A percentile compares a stretch with the other conserved stretches of the same genome.
These are phyloP conservation scores for Monilinia laxa DNA, from an alignment of 2,329 filamentous ascomycete genomes.

Conservation along the genomic window DNA sequence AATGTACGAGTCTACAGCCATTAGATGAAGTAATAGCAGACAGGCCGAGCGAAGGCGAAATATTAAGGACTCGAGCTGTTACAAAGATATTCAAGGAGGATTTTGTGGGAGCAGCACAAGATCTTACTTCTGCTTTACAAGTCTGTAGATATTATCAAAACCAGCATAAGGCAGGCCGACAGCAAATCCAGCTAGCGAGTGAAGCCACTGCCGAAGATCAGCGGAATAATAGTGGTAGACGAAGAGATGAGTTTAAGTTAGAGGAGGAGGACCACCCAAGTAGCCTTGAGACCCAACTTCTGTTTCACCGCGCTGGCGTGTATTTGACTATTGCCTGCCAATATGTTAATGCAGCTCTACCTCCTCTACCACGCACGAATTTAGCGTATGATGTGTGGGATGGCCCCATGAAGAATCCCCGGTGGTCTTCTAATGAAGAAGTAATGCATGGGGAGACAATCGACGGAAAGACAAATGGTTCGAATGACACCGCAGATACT, in stretches of 20 bases:
- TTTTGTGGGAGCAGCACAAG: slow-evolving; percentile 64
- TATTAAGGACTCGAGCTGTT: slow-evolving; percentile 70
- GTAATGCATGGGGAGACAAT: slow-evolving; percentile 27
- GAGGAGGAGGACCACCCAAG: slow-evolving; percentile 68
- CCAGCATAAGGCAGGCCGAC: slow-evolving; percentile 41
- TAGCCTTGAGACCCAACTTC: slow-evolving; percentile 70
- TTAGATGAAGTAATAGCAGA: slow-evolving; percentile 67
- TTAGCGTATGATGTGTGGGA: slow-evolving; percentile 24
- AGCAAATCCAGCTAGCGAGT: slow-evolving; percentile 52
- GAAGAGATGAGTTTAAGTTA: slow-evolving; percentile 52
- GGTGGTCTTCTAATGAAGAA: slow-evolving; percentile 26
- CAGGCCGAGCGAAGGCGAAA: slow-evolving; percentile 62
- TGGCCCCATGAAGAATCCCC: background rate
- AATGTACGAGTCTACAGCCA: slow-evolving; percentile 66
- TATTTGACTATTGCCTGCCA: slow-evolving; percentile 71
- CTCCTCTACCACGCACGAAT: slow-evolving; percentile 35
- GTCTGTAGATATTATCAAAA: slow-evolving; percentile 42
- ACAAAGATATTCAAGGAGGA: slow-evolving; percentile 76
- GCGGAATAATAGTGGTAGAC: slow-evolving; percentile 38
- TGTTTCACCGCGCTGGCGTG: slow-evolving; percentile 73
- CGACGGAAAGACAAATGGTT: slow-evolving; percentile 30
- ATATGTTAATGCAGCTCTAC: slow-evolving; percentile 58
- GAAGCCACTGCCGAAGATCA: slow-evolving; percentile 39
- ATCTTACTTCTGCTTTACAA: slow-evolving; percentile 67
- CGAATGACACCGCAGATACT: slow-evolving; percentile 23